Conservation (phyloP, 768 basidiomycete genomes). For the Termitomyces sp. region DNA sequence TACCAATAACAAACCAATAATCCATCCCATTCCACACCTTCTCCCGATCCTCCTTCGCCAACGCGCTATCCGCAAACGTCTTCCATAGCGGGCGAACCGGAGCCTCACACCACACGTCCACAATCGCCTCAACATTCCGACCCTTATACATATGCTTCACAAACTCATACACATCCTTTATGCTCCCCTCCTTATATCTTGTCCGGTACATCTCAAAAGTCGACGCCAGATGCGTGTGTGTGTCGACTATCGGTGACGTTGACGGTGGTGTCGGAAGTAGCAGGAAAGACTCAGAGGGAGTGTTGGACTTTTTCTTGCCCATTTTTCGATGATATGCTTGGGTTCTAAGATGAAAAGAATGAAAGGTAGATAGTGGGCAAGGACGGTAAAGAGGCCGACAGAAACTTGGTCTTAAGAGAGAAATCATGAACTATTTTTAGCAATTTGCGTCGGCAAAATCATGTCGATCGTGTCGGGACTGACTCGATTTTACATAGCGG, state of each 20-base stretch:
- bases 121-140: slow-evolving; percentile 58
- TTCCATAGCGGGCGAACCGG: slow-evolving; percentile 62
- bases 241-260: slow-evolving; percentile 60
- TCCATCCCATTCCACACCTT: slow-evolving; percentile 63
- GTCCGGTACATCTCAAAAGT: slow-evolving; percentile 62
- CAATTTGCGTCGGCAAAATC: background rate
- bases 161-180: slow-evolving; percentile 63
- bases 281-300: slow-evolving; percentile 32
- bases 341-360: background rate
- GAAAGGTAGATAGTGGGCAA: background rate
- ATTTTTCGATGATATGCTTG: slow-evolving; percentile 18
- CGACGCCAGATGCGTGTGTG: slow-evolving; percentile 80
- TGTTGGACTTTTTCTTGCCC: slow-evolving; percentile 37
- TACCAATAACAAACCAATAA: slow-evolving; percentile 86
- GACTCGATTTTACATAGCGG: no score
- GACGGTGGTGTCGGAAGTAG: slow-evolving; percentile 35
- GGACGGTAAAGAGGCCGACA: background rate
- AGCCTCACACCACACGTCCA: slow-evolving; percentile 90
- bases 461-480: background rate
- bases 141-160: slow-evolving; percentile 56
- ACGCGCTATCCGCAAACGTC: slow-evolving; percentile 70
- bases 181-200: slow-evolving; percentile 57
- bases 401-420: background rate
- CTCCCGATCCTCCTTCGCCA: slow-evolving; percentile 43
- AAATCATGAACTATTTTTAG: slow-evolving; percentile 6